These are phyloP conservation scores for Salix dunnii DNA, from an alignment of 345 rosid species.

Conservation along the genomic window DNA sequence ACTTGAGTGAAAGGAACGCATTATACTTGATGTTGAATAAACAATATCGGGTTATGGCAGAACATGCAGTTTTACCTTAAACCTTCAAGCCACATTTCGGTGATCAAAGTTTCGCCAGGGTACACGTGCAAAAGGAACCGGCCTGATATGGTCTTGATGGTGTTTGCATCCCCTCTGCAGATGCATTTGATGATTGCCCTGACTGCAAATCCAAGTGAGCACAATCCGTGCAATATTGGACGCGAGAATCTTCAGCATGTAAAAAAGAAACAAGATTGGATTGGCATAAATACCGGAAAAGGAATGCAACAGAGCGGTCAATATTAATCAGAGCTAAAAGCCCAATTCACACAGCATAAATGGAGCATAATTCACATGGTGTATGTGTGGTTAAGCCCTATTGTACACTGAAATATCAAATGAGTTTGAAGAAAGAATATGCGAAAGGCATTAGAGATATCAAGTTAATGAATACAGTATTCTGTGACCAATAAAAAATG, in stretches of 20 bases:
- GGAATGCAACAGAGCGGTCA: background rate
- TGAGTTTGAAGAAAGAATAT: background rate
- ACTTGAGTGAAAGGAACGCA: background rate
- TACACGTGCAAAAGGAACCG: slow-evolving; percentile 76
- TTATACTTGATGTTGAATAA: background rate
- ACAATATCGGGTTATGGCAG: background rate
- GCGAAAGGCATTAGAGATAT: background rate
- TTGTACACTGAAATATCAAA: background rate
- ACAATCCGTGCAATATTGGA: slow-evolving; percentile 85
- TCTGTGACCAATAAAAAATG: background rate
- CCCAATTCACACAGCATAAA: background rate
- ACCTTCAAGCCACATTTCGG: slow-evolving; percentile 86
- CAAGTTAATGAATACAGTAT: background rate
- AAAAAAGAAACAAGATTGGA: slow-evolving; percentile 2
- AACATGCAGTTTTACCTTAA: slow-evolving; percentile 41
- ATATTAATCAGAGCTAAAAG: background rate
- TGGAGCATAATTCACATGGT: background rate
- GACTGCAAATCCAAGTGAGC: slow-evolving; percentile 78
- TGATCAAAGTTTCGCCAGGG: slow-evolving; percentile 76
- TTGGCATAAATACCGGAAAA: background rate
- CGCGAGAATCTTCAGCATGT: slow-evolving; percentile 51
- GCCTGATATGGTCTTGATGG: slow-evolving; percentile 59
- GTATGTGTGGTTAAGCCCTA: background rate
- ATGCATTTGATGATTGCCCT: slow-evolving; percentile 75
- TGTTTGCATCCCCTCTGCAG: slow-evolving; percentile 62